Base-by-base conservation (phyloP, 805 yeast genomes). In the Kazachstania martiniae region DNA sequence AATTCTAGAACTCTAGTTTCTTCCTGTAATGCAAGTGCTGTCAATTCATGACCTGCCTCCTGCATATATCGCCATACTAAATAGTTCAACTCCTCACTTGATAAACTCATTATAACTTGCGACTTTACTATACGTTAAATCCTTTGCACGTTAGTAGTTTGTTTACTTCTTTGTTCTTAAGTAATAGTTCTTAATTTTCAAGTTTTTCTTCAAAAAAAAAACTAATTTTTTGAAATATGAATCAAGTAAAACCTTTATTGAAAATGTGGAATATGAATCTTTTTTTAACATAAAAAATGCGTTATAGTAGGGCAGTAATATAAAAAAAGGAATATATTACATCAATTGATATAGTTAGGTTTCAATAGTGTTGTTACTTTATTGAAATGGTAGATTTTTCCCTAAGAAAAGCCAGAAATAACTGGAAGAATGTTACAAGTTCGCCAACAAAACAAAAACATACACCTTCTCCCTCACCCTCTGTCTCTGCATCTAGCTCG, bases 61-160 rank as follows among this genome's bases (percentile, higher is more conserved):
- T 85, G 94, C 24, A 86, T 66, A 50, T 89, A 91, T 39, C 96
- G 62, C 95, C 95, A 91, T 33, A 89, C 72, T 44, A 91, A 68
- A 52, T 89, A 89, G 62, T 89, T 91, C 34, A 89, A 70, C 57
- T 86, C 94, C 36, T 70, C 74, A 35, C 91, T 78, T 4, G 91
- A 72, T 30, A 89, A 61, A 17, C 94, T 79, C 95, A 85, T 84
- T 14, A n/a, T 26, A n/a, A n/a, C n/a, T n/a, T n/a, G n/a, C n/a
- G n/a, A n/a, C n/a, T n/a, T n/a, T n/a, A n/a, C 25, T 8, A 10
- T 12, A 5, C 12, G 5, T 14, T 12, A 27, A 12, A 14, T 22
- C 19, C 9, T 25, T 8, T 4, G 18, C 18, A 14, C 17, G 14
- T 8, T 16, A 22, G 19, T n/a, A 16, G 12, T 21, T 30, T 10